These are phyloP conservation scores for Lactuca sativa DNA, from an alignment of 129 eudicot species.

Conservation along the genomic window DNA sequence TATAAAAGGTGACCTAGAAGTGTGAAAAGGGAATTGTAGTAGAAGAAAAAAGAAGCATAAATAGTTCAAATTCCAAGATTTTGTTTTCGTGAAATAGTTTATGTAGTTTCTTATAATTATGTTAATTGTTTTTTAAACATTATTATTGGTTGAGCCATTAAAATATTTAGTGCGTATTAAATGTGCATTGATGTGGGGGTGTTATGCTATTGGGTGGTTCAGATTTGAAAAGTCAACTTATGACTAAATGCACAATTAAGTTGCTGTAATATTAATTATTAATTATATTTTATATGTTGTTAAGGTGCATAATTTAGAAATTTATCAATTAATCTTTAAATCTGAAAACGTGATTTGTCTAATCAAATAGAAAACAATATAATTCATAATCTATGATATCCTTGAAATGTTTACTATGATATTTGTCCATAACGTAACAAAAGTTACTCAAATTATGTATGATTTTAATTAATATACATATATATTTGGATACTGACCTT, in stretches of 20 bases:
- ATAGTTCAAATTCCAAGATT: slow-evolving; percentile 34
- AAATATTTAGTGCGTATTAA: slow-evolving; percentile 27
- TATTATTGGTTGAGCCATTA: slow-evolving; percentile 22
- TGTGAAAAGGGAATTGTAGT: slow-evolving; percentile 31
- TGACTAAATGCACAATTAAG: slow-evolving; percentile 28
- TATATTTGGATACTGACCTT: too few relatives aligned
- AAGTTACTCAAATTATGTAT: neutral
- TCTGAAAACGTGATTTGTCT: too few relatives aligned
- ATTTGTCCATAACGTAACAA: neutral
- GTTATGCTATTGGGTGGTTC: slow-evolving; percentile 16
- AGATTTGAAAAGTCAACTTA: slow-evolving; percentile 30
- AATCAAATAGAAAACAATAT: too few relatives aligned
- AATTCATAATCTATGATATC: too few relatives aligned
- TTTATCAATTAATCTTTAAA: neutral
- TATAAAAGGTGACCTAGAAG: neutral
- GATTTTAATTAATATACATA: neutral
- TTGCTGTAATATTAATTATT: slow-evolving; percentile 19
- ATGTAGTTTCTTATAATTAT: neutral
- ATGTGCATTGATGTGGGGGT: slow-evolving; percentile 37
- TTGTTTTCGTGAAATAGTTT: slow-evolving; percentile 14
- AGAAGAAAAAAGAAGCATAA: slow-evolving; percentile 36
- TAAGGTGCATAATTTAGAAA: neutral
- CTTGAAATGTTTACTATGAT: neutral
- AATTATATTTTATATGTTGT: neutral
- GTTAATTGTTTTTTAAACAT: slow-evolving; percentile 10